A percentile compares a stretch with the other conserved stretches of the same genome.
Evolutionary conservation across 1,284 basidiomycete species (phyloP).

Genomic region (Gomphus bonarii): DNA sequence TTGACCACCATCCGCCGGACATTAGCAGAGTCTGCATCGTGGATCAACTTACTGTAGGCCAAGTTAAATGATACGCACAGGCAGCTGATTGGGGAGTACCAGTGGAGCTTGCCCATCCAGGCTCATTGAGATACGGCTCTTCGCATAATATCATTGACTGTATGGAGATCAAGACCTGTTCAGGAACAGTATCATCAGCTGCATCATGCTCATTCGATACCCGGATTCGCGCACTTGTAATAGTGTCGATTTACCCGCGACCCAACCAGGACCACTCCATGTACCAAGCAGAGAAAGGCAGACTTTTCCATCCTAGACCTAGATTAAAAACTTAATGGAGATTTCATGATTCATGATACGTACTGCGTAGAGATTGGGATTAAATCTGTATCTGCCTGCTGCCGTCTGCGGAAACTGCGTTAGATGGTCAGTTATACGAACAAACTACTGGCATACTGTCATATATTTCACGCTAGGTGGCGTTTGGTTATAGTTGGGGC

Average conservation of each 20-base stretch:
- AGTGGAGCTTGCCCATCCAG: conserved; percentile 65
- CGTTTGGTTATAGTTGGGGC: conserved; percentile 67
- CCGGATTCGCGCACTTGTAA: conserved; percentile 45
- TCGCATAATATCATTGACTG: conserved; percentile 89
- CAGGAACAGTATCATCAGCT: background rate
- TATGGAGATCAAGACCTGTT: conserved; percentile 79
- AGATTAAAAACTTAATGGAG: conserved; percentile 4
- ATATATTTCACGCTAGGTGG: conserved; percentile 83
- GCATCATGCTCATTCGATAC: background rate
- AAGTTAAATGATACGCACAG: conserved; percentile 36
- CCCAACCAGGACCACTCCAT: conserved; percentile 86
- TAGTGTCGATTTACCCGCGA: conserved; percentile 74
- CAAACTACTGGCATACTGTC: conserved; percentile 47
- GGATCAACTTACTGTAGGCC: conserved; percentile 6
- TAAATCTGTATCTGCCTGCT: conserved; percentile 81
- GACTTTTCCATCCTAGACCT: conserved; percentile 73
- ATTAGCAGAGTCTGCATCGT: conserved; percentile 64
- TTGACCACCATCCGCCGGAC: conserved; percentile 80
- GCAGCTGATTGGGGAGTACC: conserved; percentile 65
- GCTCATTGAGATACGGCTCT: conserved; percentile 84
- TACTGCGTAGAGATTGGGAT: conserved; percentile 85
- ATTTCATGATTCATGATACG: conserved; percentile 17
- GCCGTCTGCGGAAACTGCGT: conserved; percentile 52
- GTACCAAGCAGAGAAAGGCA: conserved; percentile 87
- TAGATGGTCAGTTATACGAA: conserved; percentile 8